These are phyloP conservation scores for Pyrrhoderma lamaoense DNA, from an alignment of 1,284 basidiomycete genomes.

Conservation along the genomic window DNA sequence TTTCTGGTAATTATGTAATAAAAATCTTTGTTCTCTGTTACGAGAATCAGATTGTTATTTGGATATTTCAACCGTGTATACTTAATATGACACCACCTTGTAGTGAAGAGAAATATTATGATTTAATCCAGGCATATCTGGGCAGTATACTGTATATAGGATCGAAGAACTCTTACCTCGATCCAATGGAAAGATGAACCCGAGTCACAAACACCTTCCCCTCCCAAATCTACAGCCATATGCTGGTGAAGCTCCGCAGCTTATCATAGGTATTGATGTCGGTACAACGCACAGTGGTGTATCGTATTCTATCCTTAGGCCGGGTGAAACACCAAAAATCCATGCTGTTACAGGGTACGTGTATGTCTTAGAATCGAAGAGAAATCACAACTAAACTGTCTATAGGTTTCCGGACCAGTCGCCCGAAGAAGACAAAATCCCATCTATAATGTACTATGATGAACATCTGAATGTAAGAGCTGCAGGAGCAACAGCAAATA, in stretches of 20 bases:
- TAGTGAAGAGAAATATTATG: too few relatives aligned
- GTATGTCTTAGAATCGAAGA: neutral
- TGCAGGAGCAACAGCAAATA: slow-evolving; percentile 70
- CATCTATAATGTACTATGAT: slow-evolving; percentile 68
- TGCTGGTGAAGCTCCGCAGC: neutral
- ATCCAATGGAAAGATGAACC: neutral
- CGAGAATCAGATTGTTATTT: too few relatives aligned
- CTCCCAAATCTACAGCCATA: slow-evolving; percentile 3
- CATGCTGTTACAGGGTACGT: neutral
- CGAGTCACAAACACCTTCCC: too few relatives aligned
- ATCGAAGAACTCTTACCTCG: too few relatives aligned
- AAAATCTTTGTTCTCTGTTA: too few relatives aligned
- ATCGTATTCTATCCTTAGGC: slow-evolving; percentile 4
- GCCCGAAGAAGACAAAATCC: slow-evolving; percentile 72
- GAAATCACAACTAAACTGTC: too few relatives aligned
- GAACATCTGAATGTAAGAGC: slow-evolving; percentile 50
- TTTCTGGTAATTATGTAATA: too few relatives aligned
- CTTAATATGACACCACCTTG: too few relatives aligned
- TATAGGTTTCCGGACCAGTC: slow-evolving; percentile 33
- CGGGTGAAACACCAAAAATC: neutral
- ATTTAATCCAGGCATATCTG: too few relatives aligned
- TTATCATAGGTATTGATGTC: slow-evolving; percentile 11
- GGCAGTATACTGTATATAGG: too few relatives aligned
- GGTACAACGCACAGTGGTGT: slow-evolving; percentile 10
- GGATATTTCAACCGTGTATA: too few relatives aligned